Conservation (phyloP, 176 grass and related monocot species). For the Olyra latifolia region DNA sequence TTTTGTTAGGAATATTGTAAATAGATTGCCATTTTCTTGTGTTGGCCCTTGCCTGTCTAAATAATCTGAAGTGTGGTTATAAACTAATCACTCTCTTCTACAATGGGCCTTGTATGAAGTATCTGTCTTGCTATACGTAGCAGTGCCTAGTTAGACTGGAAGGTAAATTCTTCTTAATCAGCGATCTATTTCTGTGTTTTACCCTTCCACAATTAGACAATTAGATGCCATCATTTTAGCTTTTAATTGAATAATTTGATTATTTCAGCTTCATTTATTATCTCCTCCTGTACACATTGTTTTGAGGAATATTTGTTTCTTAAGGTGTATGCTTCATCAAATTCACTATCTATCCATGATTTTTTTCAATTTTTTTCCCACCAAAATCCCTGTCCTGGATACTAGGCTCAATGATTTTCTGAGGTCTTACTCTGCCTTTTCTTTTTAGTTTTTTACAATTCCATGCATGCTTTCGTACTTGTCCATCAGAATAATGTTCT, state of each 20-base stretch:
- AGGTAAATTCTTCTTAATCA: constrained; percentile 53
- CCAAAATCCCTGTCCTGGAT: too few relatives aligned
- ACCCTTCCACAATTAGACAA: neutral
- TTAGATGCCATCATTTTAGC: constrained; percentile 4
- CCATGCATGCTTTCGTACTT: too few relatives aligned
- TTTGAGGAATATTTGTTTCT: neutral
- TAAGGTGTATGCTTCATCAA: neutral
- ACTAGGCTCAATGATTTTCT: too few relatives aligned
- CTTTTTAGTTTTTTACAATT: too few relatives aligned
- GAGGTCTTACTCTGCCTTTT: too few relatives aligned
- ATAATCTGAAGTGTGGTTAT: constrained; percentile 28
- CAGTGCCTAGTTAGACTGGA: constrained; percentile 45
- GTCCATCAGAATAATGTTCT: too few relatives aligned
- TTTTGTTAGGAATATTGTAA: neutral
- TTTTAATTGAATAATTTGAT: neutral
- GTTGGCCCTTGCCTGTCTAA: neutral
- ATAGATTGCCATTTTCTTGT: neutral
- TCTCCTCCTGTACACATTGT: neutral
- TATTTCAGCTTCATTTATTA: neutral
- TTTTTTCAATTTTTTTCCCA: too few relatives aligned
- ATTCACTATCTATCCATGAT: too few relatives aligned
- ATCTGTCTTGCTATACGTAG: constrained; percentile 47
- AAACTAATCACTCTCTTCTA: constrained; percentile 49
- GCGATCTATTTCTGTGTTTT: constrained; percentile 1
- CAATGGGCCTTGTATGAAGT: constrained; percentile 45